A percentile compares a stretch with the other conserved stretches of the same genome.
Evolutionary conservation across 371 early-diverging fungal genomes (phyloP).

Genomic region (Mortierella sp.): DNA sequence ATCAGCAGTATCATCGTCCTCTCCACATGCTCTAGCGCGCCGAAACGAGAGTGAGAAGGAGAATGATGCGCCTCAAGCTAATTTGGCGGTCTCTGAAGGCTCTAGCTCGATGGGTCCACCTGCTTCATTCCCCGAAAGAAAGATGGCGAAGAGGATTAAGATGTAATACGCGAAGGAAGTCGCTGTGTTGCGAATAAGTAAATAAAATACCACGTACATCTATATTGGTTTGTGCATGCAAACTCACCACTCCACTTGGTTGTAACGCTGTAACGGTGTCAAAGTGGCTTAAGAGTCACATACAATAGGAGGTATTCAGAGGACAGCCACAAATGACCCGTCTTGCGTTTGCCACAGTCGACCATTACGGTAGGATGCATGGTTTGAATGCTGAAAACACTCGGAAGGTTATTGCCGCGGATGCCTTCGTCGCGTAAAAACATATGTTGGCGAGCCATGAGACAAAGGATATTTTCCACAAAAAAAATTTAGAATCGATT

Average conservation of each 20-base stretch:
- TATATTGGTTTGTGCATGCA: no score
- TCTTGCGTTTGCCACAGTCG: no score
- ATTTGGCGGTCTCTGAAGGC: background rate
- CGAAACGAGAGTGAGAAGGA: constrained; percentile 23
- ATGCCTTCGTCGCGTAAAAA: constrained; percentile 17
- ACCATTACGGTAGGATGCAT: constrained; percentile 6
- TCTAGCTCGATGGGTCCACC: background rate
- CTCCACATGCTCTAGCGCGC: constrained; percentile 4
- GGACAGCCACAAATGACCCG: no score
- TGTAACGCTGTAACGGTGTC: no score
- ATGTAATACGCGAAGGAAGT: background rate
- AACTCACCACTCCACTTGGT: no score
- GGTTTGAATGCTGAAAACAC: constrained; percentile 2
- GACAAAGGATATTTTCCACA: no score
- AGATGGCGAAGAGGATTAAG: constrained; percentile 23
- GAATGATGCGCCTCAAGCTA: constrained; percentile 14
- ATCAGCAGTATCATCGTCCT: background rate
- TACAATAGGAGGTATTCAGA: no score
- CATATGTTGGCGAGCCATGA: no score
- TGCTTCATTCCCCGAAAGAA: constrained; percentile 5
- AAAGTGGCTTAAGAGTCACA: no score
- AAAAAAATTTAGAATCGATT: no score
- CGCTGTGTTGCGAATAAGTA: background rate
- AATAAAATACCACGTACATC: no score
- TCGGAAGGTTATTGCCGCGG: constrained; percentile 16